phyloP scores from a whole-genome alignment of 495 filamentous ascomycete species.

The Apiosordaria backusii region DNA sequence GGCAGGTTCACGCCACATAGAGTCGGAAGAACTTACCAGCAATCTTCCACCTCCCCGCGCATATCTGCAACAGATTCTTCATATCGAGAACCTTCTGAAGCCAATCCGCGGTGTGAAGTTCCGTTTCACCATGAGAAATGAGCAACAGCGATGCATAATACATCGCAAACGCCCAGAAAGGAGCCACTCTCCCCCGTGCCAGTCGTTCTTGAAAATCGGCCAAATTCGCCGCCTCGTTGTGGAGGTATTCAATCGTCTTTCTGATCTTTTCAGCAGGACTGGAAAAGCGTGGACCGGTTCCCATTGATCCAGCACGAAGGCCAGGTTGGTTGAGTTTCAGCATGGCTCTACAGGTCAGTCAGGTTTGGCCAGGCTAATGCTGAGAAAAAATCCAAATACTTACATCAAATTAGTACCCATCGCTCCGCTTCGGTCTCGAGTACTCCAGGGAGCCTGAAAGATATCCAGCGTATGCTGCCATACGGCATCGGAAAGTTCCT shows the following conservation, averaged over 20 bases:
- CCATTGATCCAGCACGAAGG: slow-evolving; percentile 13
- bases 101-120: slow-evolving; percentile 21
- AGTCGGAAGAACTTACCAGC: slow-evolving; percentile 20
- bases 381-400: background rate
- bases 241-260: slow-evolving; percentile 21
- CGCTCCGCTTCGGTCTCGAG: slow-evolving; percentile 22
- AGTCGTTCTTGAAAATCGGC: slow-evolving; percentile 9
- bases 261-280: slow-evolving; percentile 21
- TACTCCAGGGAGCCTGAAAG: slow-evolving; percentile 14
- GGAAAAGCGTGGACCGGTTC: slow-evolving; percentile 1
- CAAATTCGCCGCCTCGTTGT: slow-evolving; percentile 15
- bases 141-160: slow-evolving; percentile 28
- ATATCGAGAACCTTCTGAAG: slow-evolving; percentile 21
- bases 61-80: slow-evolving; percentile 13
- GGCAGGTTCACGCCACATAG: background rate
- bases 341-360: slow-evolving; percentile 22
- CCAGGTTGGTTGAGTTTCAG: slow-evolving; percentile 30
- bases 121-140: slow-evolving; percentile 25
- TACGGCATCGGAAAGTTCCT: slow-evolving; percentile 22
- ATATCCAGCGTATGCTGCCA: slow-evolving; percentile 17
- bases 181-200: slow-evolving; percentile 15
- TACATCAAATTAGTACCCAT: slow-evolving; percentile 33
- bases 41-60: slow-evolving; percentile 28
- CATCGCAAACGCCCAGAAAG: slow-evolving; percentile 26
- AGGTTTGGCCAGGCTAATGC: slow-evolving; percentile 2